A percentile compares a stretch with the other conserved stretches of the same genome.
phyloP scores from a whole-genome alignment of 305 asterid species.

The Fraxinus greggii region DNA sequence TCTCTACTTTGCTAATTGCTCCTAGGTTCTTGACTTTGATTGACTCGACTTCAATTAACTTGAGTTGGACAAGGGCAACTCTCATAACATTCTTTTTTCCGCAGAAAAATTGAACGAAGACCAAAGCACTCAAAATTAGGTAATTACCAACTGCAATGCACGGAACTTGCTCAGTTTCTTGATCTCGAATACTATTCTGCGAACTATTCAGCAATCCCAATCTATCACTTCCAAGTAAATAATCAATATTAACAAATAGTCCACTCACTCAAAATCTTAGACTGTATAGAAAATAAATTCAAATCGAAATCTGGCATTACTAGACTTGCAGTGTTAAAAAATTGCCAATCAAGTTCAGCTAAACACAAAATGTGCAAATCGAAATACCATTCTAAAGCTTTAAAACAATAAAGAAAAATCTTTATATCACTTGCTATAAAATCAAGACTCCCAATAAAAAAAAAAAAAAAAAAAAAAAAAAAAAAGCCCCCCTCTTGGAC shows the following conservation, averaged over 20 bases:
- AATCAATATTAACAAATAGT: not conserved
- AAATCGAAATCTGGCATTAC: not conserved
- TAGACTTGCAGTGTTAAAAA: too few relatives aligned
- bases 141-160: too few relatives aligned
- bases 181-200: too few relatives aligned
- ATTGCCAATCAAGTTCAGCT: not conserved
- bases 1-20: not conserved
- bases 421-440: not conserved
- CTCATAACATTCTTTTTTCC: too few relatives aligned
- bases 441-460: not conserved
- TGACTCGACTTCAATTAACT: too few relatives aligned
- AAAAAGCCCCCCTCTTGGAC: too few relatives aligned
- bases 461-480: too few relatives aligned
- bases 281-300: not conserved
- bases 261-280: not conserved
- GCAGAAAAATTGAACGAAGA: too few relatives aligned
- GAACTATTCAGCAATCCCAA: not conserved
- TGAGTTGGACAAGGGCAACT: not conserved
- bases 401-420: not conserved
- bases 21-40: not conserved
- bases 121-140: too few relatives aligned
- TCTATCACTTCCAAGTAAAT: not conserved
- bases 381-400: not conserved
- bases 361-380: not conserved
- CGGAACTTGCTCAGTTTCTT: too few relatives aligned